Evolutionary conservation across 192 early-diverging fungal species (phyloP).

Genomic region (Umbelopsis sp.): DNA sequence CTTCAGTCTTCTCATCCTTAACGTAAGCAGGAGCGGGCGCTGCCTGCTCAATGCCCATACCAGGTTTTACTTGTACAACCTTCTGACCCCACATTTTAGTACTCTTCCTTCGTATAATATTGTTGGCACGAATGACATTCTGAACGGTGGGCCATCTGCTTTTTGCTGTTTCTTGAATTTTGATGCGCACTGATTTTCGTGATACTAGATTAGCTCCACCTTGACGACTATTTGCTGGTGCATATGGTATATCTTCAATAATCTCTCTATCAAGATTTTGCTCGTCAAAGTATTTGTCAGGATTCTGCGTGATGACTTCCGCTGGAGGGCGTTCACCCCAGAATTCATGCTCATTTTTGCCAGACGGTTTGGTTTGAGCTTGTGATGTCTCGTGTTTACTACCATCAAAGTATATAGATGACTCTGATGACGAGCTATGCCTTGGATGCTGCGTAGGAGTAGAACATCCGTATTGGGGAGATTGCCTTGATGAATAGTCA

Average conservation of each 20-base stretch:
- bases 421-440: constrained; percentile 10
- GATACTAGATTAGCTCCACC: constrained; percentile 22
- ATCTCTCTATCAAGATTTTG: constrained; percentile 78
- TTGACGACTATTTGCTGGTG: constrained; percentile 25
- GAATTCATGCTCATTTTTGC: constrained; percentile 28
- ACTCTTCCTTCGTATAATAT: constrained; percentile 43
- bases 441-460: constrained; percentile 1
- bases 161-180: constrained; percentile 52
- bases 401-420: constrained; percentile 19
- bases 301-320: constrained; percentile 66
- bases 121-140: constrained; percentile 40
- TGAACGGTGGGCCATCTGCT: constrained; percentile 29
- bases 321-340: constrained; percentile 66
- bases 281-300: constrained; percentile 75
- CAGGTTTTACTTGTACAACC: constrained; percentile 52
- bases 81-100: constrained; percentile 60
- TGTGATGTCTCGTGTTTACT: not conserved
- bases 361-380: not conserved
- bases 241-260: constrained; percentile 42
- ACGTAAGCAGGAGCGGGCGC: constrained; percentile 33
- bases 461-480: not conserved
- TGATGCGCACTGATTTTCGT: constrained; percentile 56
- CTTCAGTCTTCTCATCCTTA: constrained; percentile 30
- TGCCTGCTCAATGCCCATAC: constrained; percentile 32
- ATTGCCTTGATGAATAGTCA: constrained; percentile 11